phyloP scores from a whole-genome alignment of 805 yeast genomes.

The Millerozyma acaciae region DNA sequence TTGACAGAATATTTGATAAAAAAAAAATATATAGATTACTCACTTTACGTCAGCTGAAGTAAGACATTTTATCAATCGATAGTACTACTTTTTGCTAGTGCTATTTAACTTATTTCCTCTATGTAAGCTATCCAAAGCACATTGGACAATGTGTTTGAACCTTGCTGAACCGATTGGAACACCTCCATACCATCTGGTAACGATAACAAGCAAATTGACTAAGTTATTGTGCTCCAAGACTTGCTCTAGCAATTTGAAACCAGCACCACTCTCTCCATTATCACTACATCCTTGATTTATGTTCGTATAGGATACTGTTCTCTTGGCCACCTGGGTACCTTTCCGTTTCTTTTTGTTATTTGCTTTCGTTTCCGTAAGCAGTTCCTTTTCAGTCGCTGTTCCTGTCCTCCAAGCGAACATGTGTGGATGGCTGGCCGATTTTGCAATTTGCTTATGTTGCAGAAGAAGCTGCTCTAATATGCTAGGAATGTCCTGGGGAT shows the following conservation, averaged over 20 bases:
- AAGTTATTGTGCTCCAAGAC: constrained; percentile 47
- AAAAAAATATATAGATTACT: too few relatives aligned
- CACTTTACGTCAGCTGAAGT: too few relatives aligned
- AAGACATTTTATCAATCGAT: constrained; percentile 2
- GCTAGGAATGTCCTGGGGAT: constrained; percentile 39
- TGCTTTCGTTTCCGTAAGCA: not conserved
- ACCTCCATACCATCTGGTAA: constrained; percentile 83
- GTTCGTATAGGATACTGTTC: constrained; percentile 14
- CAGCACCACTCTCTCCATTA: constrained; percentile 76
- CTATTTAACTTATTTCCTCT: too few relatives aligned
- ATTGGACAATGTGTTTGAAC: constrained; percentile 59
- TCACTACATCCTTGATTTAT: constrained; percentile 61
- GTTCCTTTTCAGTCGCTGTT: constrained; percentile 2
- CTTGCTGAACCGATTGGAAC: constrained; percentile 67
- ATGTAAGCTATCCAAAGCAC: constrained; percentile 4
- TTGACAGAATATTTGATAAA: not conserved
- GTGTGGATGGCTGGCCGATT: constrained; percentile 62
- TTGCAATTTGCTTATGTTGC: constrained; percentile 45
- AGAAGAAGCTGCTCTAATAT: constrained; percentile 40
- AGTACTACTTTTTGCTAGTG: not conserved
- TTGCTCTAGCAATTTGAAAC: constrained; percentile 49
- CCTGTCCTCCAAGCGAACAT: constrained; percentile 74
- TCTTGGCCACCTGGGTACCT: constrained; percentile 7
- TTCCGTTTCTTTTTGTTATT: constrained; percentile 38
- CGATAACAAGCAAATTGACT: constrained; percentile 59